Evolutionary conservation across 352 stramenopile species (phyloP), one percentile per base, ranked within the genome.

Genomic region (Elongisporangium anandrum): DNA sequence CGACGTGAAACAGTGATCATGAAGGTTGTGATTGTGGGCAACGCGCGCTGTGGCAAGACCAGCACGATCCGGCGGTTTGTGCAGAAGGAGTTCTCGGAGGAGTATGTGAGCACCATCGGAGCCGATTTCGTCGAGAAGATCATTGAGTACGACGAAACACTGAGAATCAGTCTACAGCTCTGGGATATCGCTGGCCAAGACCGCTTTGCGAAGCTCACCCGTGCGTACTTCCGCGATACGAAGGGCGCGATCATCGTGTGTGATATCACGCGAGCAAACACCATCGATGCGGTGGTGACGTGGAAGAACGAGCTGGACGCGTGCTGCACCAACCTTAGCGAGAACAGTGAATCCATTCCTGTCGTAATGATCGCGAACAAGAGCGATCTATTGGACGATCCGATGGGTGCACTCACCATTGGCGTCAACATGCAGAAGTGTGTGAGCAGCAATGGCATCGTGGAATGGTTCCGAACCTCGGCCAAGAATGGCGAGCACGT

Each of bases 151-250:
- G 75, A 89, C 29, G 69, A 73, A 2, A 62, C 75, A 15, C 59
- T 87, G 10, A 77, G 65, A 20, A 75, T 93, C 48, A 86, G 79
- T 39, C 72, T 94, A 26, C 82, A 94, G 63, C 68, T 96, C n/a
- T 95, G 87, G 87, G 86, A 96, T 57, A 95, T 95, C 49, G 87
- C 87, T 0, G 87, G 86, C 8, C 87, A 95, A 65, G 87, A 96
- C 59, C 77, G 86, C 5, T 96, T 95, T 52, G 87, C 85, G n/a
- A 92, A 95, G 63, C 77, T 96, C 54, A 96, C 86, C 39, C 72
- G 86, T 29, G 82, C 79, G 5, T 96, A 96, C 55, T 96, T 96
- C 57, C 72, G 81, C 39, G 76, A 90, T 41, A 86, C 87, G 0
- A 88, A 81, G 60, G 86, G 84, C 17, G 87, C 86, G 20, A 63